Percentiles rank a stretch among this genome's conserved stretches.
phyloP scores from a whole-genome alignment of 495 filamentous ascomycete genomes.

The Aspergillus taichungensis region DNA sequence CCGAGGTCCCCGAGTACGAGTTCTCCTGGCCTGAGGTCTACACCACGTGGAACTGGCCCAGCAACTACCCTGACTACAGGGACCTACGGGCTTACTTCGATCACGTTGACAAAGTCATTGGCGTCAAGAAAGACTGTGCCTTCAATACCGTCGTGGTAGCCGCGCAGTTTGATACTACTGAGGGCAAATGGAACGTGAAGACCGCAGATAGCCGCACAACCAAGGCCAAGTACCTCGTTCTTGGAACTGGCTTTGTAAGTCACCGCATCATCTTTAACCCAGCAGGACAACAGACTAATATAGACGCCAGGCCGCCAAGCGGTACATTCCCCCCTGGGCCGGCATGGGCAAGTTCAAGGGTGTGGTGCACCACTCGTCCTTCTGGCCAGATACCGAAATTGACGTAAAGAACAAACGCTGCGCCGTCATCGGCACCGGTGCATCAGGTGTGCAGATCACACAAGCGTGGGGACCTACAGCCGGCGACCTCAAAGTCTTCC shows the following conservation, averaged over 20 bases:
- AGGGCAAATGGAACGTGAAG: constrained; percentile 19
- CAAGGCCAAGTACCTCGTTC: constrained; percentile 20
- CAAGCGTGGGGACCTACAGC: constrained; percentile 37
- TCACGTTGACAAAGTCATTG: constrained; percentile 43
- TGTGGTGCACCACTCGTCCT: constrained; percentile 44
- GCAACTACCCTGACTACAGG: constrained; percentile 39
- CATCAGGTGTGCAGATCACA: constrained; percentile 47
- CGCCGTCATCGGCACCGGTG: constrained; percentile 53
- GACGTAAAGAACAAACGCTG: constrained; percentile 40
- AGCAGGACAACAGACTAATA: too few species aligned
- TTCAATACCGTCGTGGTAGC: constrained; percentile 42
- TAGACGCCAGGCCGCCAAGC: too few species aligned
- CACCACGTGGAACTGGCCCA: constrained; percentile 45
- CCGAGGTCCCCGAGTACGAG: constrained; percentile 42
- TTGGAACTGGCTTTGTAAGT: constrained; percentile 8
- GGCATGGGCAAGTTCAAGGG: constrained; percentile 48
- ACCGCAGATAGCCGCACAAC: constrained; percentile 8
- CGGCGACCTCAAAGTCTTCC: constrained; percentile 36
- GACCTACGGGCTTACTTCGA: constrained; percentile 49
- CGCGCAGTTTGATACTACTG: constrained; percentile 31
- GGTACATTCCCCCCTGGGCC: constrained; percentile 36
- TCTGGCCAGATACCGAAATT: constrained; percentile 47
- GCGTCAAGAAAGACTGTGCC: constrained; percentile 40
- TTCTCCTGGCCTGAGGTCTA: constrained; percentile 42
- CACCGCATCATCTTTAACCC: too few species aligned